These are phyloP conservation scores for Leersia perrieri DNA, from an alignment of 176 grass and related monocot genomes.

Conservation along the genomic window DNA sequence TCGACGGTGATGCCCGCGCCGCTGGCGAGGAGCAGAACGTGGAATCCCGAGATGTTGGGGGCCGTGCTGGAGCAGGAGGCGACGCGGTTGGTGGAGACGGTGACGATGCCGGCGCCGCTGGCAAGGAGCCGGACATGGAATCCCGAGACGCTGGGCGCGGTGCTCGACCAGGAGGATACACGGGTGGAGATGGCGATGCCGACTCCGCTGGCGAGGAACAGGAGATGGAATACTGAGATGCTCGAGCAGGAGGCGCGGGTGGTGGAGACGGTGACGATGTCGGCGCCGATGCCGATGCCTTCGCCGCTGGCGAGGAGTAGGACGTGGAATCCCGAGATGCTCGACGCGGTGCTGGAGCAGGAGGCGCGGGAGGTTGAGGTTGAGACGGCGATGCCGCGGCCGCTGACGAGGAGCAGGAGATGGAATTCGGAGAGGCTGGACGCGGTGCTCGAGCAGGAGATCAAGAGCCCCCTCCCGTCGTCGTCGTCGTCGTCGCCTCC, in stretches of 20 bases:
- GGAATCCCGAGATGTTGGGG: conserved; percentile 35
- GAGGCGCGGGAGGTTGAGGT: not conserved
- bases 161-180: not conserved
- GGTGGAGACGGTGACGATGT: not conserved
- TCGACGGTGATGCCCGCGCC: not conserved
- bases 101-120: not conserved
- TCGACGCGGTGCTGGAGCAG: conserved; percentile 16
- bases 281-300: not conserved
- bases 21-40: conserved; percentile 41
- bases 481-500: not conserved
- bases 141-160: not conserved
- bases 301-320: conserved; percentile 35
- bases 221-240: conserved; percentile 41
- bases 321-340: conserved; percentile 38
- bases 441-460: not conserved
- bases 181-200: not conserved
- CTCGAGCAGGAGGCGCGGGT: not conserved
- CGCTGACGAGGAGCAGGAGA: not conserved
- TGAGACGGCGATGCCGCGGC: not conserved
- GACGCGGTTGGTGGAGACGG: not conserved
- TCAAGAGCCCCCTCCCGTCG: conserved; percentile 8
- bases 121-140: not conserved
- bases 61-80: not conserved
- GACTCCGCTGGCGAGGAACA: conserved; percentile 33
- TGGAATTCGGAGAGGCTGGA: not conserved